Evolutionary conservation across 2,329 filamentous ascomycete species (phyloP), one percentile per base, ranked within the genome.

Genomic region (Zalaria obscura): DNA sequence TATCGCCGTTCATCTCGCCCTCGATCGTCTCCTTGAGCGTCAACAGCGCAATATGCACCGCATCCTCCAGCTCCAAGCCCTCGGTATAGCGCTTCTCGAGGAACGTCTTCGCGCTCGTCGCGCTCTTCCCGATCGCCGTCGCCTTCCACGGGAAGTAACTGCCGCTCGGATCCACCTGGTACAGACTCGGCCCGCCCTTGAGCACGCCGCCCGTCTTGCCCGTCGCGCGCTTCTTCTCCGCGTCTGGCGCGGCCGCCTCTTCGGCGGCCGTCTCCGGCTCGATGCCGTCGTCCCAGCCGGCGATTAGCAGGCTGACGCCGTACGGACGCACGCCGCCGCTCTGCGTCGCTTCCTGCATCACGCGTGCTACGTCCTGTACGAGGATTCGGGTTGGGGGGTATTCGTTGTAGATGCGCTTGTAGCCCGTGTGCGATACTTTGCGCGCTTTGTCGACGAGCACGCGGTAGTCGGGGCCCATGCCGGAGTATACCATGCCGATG

Each of bases 351-450:
- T 98, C 91, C 68, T 98, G 91, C 81, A 98, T 95, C 52, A 96
- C 89, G 50, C 87, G 78, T 45, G 91, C 91, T 44, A 98, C 88
- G 58, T 98, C 91, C 67, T 98, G 91, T 43, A 98, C 91, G 68
- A 98, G 76, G 81, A 98, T 98, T 63, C 91, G 80, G 43, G 91
- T 98, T 4, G 91, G 91, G n/a, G 91, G 91, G 70, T 98, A 98
- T 70, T 98, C 91, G 69, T 98, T 98, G 74, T 98, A 98, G 70
- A 98, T 88, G 65, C 91, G 86, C 78, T 98, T 98, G 79, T 98
- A 98, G 64, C 80, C 83, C 38, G 91, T 93, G 69, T 98, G 91
- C 43, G 88, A 94, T 52, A 95, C 91, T 68, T 96, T 98, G 60
- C 91, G 87, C 54, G 91, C 91, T 66, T 88, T 89, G 72, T 98